A percentile compares a stretch with the other conserved stretches of the same genome.
These are phyloP conservation scores for Solidago caesia DNA, from an alignment of 129 eudicot genomes.

Conservation along the genomic window DNA sequence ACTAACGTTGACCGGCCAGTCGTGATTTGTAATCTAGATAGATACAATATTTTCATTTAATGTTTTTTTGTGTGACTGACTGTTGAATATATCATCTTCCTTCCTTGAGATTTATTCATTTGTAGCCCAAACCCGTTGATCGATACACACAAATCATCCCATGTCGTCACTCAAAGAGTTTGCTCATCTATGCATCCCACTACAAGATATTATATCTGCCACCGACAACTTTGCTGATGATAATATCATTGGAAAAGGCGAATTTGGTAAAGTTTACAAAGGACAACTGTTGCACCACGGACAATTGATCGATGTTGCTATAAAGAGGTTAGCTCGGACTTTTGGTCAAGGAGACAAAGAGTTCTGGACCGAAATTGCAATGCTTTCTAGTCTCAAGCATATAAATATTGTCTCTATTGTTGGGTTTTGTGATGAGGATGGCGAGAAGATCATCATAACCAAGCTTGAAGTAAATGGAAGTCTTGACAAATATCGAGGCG, in stretches of 20 bases:
- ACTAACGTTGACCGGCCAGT: no score
- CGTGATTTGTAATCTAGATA: no score
- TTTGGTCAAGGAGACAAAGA: conserved; percentile 42
- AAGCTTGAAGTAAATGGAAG: conserved; percentile 47
- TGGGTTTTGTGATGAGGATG: conserved; percentile 44
- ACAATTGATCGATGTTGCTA: conserved; percentile 36
- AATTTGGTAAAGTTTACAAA: conserved; percentile 50
- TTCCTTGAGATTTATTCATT: no score
- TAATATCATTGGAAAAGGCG: conserved; percentile 58
- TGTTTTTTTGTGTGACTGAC: no score
- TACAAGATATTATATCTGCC: conserved; percentile 43
- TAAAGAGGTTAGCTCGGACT: conserved; percentile 2
- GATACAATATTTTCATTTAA: no score
- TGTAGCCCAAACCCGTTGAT: no score
- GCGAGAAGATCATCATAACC: conserved; percentile 48
- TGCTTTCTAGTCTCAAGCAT: conserved; percentile 53
- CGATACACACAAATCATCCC: no score
- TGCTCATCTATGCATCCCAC: conserved; percentile 13
- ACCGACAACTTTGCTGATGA: conserved; percentile 69
- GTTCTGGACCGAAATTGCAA: conserved; percentile 43
- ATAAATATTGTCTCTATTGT: conserved; percentile 55
- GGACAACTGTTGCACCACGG: conserved; percentile 20
- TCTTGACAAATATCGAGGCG: conserved; percentile 44
- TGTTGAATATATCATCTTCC: no score
- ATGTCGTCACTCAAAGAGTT: not conserved